Evolutionary conservation across 805 yeast genomes (phyloP).

Genomic region (Nakazawaea populi): DNA sequence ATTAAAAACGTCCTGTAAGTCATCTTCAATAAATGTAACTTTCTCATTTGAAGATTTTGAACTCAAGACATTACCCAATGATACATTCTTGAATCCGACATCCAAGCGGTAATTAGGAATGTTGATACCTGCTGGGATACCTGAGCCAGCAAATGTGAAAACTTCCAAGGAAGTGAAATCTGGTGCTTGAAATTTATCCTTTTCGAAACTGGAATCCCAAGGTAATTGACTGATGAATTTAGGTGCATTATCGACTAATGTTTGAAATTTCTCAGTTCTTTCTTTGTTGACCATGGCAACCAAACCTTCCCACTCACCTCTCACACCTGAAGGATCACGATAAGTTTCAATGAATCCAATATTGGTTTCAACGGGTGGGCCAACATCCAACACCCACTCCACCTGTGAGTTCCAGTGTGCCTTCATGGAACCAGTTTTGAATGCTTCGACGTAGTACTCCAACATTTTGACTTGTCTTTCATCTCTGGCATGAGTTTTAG

Average conservation of each 20-base stretch:
- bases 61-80: slow-evolving; percentile 77
- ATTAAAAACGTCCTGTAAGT: slow-evolving; percentile 52
- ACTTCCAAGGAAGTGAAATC: slow-evolving; percentile 91
- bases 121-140: slow-evolving; percentile 90
- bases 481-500: slow-evolving; percentile 63
- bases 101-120: slow-evolving; percentile 85
- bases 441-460: slow-evolving; percentile 59
- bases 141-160: slow-evolving; percentile 82
- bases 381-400: slow-evolving; percentile 81
- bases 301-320: slow-evolving; percentile 92
- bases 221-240: slow-evolving; percentile 63
- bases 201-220: slow-evolving; percentile 73
- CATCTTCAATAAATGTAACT: slow-evolving; percentile 55
- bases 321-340: slow-evolving; percentile 85
- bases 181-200: slow-evolving; percentile 84
- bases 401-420: slow-evolving; percentile 83
- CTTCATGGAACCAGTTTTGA: slow-evolving; percentile 75
- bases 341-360: slow-evolving; percentile 91
- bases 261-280: slow-evolving; percentile 73
- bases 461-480: slow-evolving; percentile 66
- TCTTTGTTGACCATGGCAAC: slow-evolving; percentile 89
- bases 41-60: slow-evolving; percentile 68
- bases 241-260: slow-evolving; percentile 62
- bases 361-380: slow-evolving; percentile 74
- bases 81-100: slow-evolving; percentile 84